These are phyloP conservation scores for Westerdykella sp. DNA, from an alignment of 2,329 filamentous ascomycete genomes.

Conservation along the genomic window DNA sequence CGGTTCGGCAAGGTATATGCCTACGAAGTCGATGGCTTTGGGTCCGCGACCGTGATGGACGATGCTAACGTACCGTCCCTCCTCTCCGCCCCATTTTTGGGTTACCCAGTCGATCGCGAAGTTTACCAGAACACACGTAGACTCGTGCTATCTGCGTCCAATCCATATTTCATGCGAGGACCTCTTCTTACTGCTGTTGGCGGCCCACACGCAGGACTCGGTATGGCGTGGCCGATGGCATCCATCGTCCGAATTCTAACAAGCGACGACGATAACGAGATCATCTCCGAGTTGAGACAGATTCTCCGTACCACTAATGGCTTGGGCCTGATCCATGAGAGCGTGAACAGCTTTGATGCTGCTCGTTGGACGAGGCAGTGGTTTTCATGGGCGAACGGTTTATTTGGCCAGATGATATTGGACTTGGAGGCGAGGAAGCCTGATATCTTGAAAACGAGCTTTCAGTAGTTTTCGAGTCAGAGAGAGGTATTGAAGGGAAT, in stretches of 20 bases:
- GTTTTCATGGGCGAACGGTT: conserved; percentile 49
- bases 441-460: conserved; percentile 39
- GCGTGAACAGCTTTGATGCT: conserved; percentile 44
- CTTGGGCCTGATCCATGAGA: conserved; percentile 48
- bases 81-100: conserved; percentile 57
- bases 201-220: conserved; percentile 44
- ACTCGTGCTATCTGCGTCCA: conserved; percentile 40
- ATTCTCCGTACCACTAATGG: conserved; percentile 45
- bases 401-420: conserved; percentile 47
- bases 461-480: conserved; percentile 28
- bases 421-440: conserved; percentile 43
- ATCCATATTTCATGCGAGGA: conserved; percentile 48
- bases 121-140: conserved; percentile 44
- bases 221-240: conserved; percentile 48
- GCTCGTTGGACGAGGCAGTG: conserved; percentile 46
- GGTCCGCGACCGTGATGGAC: conserved; percentile 56
- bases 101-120: conserved; percentile 44
- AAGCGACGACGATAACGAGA: conserved; percentile 44
- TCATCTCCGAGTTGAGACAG: conserved; percentile 39
- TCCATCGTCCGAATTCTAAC: conserved; percentile 47
- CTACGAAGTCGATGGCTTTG: conserved; percentile 46
- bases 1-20: conserved; percentile 40
- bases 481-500: neutral
- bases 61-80: conserved; percentile 65
- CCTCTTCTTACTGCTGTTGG: conserved; percentile 45